Conservation (phyloP, 176 grass and related monocot genomes). For the Hsuehochloa calcarea region DNA sequence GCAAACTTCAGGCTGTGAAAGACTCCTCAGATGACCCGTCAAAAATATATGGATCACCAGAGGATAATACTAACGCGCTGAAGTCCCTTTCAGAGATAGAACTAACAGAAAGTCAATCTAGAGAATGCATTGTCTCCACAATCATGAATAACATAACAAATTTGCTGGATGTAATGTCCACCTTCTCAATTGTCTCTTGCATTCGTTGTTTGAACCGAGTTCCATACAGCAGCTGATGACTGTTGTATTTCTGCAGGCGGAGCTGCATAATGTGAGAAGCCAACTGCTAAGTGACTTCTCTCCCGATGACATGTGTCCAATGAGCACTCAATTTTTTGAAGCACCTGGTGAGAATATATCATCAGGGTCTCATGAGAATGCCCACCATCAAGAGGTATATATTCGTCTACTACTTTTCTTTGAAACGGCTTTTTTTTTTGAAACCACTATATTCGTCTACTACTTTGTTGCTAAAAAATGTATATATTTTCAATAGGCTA, state of each 20-base stretch:
- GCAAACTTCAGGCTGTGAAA: constrained; percentile 77
- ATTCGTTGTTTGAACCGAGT: constrained; percentile 15
- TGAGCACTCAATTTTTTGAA: constrained; percentile 69
- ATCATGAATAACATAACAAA: constrained; percentile 76
- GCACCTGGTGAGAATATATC: constrained; percentile 30
- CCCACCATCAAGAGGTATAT: constrained; percentile 50
- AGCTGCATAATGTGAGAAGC: constrained; percentile 65
- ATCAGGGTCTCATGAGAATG: constrained; percentile 47
- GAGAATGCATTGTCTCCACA: constrained; percentile 81
- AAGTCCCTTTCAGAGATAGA: constrained; percentile 76
- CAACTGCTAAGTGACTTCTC: constrained; percentile 85
- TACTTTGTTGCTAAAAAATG: constrained; percentile 20
- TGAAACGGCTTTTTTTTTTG: not conserved
- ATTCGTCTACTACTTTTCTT: constrained; percentile 13
- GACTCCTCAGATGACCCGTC: constrained; percentile 37
- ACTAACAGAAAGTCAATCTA: constrained; percentile 83
- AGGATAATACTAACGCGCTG: constrained; percentile 73
- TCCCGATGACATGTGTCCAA: constrained; percentile 88
- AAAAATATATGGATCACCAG: constrained; percentile 75
- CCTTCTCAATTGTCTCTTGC: constrained; percentile 17
- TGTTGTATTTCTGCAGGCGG: constrained; percentile 59
- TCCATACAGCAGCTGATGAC: constrained; percentile 26
- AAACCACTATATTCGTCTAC: constrained; percentile 5
- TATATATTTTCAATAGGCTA: constrained; percentile 48
- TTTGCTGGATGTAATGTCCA: constrained; percentile 74